These are phyloP conservation scores for Croton laevigatus DNA, from an alignment of 441 rosid genomes.

Conservation along the genomic window DNA sequence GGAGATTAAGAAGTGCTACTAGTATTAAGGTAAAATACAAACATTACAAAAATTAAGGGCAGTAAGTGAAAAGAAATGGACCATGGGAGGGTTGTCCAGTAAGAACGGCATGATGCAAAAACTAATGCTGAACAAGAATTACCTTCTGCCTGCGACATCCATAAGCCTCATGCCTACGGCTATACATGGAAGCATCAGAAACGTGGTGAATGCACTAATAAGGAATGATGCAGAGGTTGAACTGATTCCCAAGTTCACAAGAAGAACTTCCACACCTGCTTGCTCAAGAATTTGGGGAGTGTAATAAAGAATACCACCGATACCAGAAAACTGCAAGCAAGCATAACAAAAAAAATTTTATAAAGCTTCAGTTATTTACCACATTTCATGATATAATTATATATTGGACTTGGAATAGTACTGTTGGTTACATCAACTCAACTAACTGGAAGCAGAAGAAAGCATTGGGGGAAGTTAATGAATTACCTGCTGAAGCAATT, in stretches of 20 bases:
- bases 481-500: conserved; percentile 80
- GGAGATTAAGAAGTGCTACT: no score
- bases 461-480: background rate
- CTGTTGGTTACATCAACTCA: background rate
- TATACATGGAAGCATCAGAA: conserved; percentile 94
- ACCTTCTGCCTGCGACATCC: conserved; percentile 97
- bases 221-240: conserved; percentile 75
- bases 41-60: no score
- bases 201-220: conserved; percentile 75
- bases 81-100: no score
- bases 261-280: conserved; percentile 88
- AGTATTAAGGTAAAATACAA: no score
- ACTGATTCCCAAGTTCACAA: conserved; percentile 68
- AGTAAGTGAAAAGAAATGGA: no score
- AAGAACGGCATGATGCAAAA: background rate
- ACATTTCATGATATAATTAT: background rate
- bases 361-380: background rate
- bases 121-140: conserved; percentile 3
- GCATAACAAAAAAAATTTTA: background rate
- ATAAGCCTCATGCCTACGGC: conserved; percentile 93
- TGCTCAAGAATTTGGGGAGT: conserved; percentile 97
- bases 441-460: background rate
- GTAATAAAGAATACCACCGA: conserved; percentile 96
- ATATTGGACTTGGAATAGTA: background rate
- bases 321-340: conserved; percentile 74